Evolutionary conservation across 805 yeast genomes (phyloP), one percentile per base, ranked within the genome.

Genomic region (Scheffersomyces amazonensis): DNA sequence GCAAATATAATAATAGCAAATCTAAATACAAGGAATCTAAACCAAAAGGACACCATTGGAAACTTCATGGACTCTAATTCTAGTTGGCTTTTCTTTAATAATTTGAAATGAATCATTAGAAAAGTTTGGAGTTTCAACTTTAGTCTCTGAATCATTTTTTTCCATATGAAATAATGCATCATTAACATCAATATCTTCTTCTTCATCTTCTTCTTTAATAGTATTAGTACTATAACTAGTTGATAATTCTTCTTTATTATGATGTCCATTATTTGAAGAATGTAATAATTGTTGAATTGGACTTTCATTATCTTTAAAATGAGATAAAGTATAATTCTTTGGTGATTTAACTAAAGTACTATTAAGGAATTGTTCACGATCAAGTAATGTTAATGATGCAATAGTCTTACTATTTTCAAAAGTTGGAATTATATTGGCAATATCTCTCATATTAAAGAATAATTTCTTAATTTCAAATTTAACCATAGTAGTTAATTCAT

Each of bases 141-240:
- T 30, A 9, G 32, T 30, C 12, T 19, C 21, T 4, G 23, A 7
- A 16, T 30, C 32, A 4, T 17, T 13, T 17, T 17, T 30, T n/a
- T 17, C 23, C 4, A 30, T 5, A 11, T 10, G n/a, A 8, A n/a
- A 11, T n/a, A 5, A 5, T 20, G 12, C 27, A 13, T 9, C 25
- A 23, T 16, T 11, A 11, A 7, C 30, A 23, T 22, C 30, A 15
- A 12, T 16, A 11, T 31, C 42, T 30, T 34, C 68, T 1, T 67
- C 65, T 43, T 66, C 71, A 12, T 65, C 71, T 37, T 66, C 72
- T 43, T 66, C 73, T 32, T 51, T 52, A 20, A 66, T 66, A 22
- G 72, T 66, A 40, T 55, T 59, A 15, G 69, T 63, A 39, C 65
- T 60, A 43, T 45, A 59, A 37, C 64, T 60, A 42, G 51, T 62